phyloP scores from a whole-genome alignment of 2,329 filamentous ascomycete species.

The Aspergillus sclerotialis region DNA sequence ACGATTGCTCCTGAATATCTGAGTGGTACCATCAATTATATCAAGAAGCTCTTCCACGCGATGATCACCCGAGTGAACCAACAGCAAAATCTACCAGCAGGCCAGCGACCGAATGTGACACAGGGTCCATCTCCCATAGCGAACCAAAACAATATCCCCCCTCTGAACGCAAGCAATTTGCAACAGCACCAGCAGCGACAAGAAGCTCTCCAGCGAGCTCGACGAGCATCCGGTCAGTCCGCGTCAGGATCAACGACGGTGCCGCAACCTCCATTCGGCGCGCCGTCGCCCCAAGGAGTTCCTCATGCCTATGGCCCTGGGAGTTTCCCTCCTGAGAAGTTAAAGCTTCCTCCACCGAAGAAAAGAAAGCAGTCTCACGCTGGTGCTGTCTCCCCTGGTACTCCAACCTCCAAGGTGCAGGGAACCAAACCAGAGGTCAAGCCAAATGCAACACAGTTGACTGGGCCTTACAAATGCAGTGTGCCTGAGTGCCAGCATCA shows the following conservation, averaged over 20 bases:
- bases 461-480: slow-evolving; percentile 47
- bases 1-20: slow-evolving; percentile 37
- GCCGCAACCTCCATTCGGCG: slow-evolving; percentile 48
- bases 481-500: slow-evolving; percentile 47
- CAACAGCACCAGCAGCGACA: slow-evolving; percentile 43
- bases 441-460: slow-evolving; percentile 29
- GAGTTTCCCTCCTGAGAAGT: slow-evolving; percentile 48
- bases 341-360: slow-evolving; percentile 53
- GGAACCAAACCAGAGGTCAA: slow-evolving; percentile 34
- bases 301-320: slow-evolving; percentile 49
- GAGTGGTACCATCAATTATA: slow-evolving; percentile 27
- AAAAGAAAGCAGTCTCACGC: slow-evolving; percentile 48
- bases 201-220: slow-evolving; percentile 33
- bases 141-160: slow-evolving; percentile 22
- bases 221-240: slow-evolving; percentile 32
- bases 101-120: slow-evolving; percentile 16
- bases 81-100: slow-evolving; percentile 20
- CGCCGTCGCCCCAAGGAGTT: slow-evolving; percentile 49
- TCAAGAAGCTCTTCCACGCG: slow-evolving; percentile 35
- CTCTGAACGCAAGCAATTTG: slow-evolving; percentile 40
- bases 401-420: slow-evolving; percentile 23
- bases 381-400: slow-evolving; percentile 20
- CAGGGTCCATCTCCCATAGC: slow-evolving; percentile 11
- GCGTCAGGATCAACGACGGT: slow-evolving; percentile 43
- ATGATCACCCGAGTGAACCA: slow-evolving; percentile 30